Evolutionary conservation across 306 rosid genomes (phyloP).

Genomic region (Rosa rugosa): DNA sequence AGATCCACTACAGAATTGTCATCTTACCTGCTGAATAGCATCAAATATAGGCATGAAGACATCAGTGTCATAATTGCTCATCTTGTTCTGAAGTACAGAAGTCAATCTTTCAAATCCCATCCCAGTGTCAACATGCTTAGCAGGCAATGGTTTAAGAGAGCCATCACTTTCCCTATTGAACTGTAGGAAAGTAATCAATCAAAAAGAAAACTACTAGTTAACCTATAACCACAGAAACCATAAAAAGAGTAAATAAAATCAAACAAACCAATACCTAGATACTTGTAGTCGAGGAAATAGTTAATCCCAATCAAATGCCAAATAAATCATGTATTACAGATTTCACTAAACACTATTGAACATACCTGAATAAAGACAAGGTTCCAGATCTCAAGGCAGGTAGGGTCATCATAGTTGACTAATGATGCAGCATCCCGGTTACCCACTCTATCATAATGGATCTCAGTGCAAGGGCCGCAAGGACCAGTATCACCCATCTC

Average conservation of each 20-base stretch:
- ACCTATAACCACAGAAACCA: background rate
- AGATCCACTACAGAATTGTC: background rate
- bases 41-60: constrained; percentile 92
- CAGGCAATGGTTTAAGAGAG: constrained; percentile 80
- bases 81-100: constrained; percentile 78
- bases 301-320: background rate
- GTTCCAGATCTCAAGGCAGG: constrained; percentile 97
- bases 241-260: background rate
- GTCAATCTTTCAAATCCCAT: constrained; percentile 94
- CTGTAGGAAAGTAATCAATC: constrained; percentile 40
- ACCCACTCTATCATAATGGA: constrained; percentile 93
- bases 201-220: constrained; percentile 7
- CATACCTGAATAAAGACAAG: constrained; percentile 95
- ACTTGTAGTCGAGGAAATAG: background rate
- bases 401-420: constrained; percentile 93
- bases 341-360: background rate
- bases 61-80: constrained; percentile 98
- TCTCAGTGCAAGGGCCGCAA: constrained; percentile 98
- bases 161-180: constrained; percentile 91
- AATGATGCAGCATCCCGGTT: constrained; percentile 89
- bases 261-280: background rate
- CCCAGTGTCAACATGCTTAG: constrained; percentile 98
- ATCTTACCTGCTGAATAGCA: constrained; percentile 72
- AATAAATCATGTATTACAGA: background rate
- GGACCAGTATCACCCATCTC: constrained; percentile 99